These are phyloP conservation scores for Penicillium italicum DNA, from an alignment of 2,329 filamentous ascomycete species.

Conservation along the genomic window DNA sequence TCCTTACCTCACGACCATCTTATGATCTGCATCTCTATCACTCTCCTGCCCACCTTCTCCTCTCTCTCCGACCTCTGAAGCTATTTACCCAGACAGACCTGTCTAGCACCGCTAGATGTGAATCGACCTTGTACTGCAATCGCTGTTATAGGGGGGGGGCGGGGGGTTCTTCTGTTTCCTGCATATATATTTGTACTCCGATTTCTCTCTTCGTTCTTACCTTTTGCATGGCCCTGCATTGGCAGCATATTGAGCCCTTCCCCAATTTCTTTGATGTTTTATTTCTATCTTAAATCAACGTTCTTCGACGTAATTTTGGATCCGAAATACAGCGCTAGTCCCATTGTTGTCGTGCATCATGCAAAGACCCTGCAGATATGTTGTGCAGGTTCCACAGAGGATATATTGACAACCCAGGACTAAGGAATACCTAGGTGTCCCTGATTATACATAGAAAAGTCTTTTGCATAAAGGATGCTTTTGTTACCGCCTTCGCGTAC, in stretches of 20 bases:
- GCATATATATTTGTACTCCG: conserved; percentile 17
- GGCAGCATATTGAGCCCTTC: conserved; percentile 17
- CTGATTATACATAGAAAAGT: too few species aligned
- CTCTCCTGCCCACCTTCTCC: conserved; percentile 1
- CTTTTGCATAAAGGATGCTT: too few species aligned
- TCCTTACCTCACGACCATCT: conserved; percentile 12
- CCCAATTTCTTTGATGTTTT: background rate
- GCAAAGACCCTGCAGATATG: conserved; percentile 5
- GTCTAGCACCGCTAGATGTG: conserved; percentile 6
- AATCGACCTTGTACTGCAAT: conserved; percentile 17
- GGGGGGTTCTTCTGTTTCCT: conserved; percentile 2
- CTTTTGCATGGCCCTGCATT: conserved; percentile 13
- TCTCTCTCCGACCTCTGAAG: background rate
- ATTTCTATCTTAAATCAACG: background rate
- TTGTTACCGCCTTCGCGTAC: too few species aligned
- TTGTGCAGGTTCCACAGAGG: conserved; percentile 6
- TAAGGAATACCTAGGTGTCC: too few species aligned
- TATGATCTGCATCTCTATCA: conserved; percentile 19
- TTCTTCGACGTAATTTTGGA: background rate
- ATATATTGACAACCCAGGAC: background rate
- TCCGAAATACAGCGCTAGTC: background rate
- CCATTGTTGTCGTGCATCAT: background rate
- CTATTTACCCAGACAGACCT: background rate
- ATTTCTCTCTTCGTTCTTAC: background rate
- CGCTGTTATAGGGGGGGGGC: conserved; percentile 7